phyloP scores from a whole-genome alignment of 257 asterid genomes.

The Echites panduratus region DNA sequence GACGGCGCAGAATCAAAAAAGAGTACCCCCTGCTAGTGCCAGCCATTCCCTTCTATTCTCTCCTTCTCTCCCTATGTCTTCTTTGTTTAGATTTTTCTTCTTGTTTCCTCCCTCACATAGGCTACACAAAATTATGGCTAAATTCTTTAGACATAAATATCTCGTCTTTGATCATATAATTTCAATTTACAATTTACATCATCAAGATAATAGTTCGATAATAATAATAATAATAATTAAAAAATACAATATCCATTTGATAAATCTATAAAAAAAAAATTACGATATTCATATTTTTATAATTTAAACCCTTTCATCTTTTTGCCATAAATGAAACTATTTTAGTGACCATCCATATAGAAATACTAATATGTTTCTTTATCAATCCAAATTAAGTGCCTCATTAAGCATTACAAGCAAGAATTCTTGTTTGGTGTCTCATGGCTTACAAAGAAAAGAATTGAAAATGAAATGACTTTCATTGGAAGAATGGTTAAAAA shows the following conservation, averaged over 20 bases:
- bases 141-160: neutral
- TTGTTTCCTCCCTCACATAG: neutral
- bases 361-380: too few species aligned
- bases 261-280: too few species aligned
- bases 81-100: neutral
- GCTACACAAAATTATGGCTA: neutral
- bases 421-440: constrained; percentile 1
- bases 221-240: too few species aligned
- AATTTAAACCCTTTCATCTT: too few species aligned
- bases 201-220: too few species aligned
- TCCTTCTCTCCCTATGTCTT: neutral
- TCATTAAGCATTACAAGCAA: neutral
- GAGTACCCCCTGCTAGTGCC: neutral
- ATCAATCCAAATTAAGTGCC: neutral
- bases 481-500: neutral
- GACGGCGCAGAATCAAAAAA: constrained; percentile 8
- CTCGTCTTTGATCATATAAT: neutral
- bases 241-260: too few species aligned
- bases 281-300: too few species aligned
- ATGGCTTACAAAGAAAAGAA: too few species aligned
- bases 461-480: neutral
- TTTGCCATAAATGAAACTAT: too few species aligned
- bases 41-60: neutral
- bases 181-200: too few species aligned
- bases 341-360: too few species aligned